These are phyloP conservation scores for Tricholoma matsutake DNA, from an alignment of 768 basidiomycete genomes.

Conservation along the genomic window DNA sequence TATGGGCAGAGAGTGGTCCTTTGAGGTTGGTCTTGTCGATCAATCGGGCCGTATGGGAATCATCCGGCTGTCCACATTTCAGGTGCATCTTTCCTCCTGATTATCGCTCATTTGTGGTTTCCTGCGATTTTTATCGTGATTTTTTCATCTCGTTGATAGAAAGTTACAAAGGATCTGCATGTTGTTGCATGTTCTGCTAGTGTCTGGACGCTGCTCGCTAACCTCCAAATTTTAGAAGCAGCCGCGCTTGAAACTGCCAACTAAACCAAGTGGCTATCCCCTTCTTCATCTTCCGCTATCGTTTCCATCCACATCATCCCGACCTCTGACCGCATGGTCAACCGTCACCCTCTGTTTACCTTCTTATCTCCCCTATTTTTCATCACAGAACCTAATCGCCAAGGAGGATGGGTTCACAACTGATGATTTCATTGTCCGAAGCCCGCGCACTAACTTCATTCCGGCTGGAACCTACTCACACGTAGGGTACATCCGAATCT, in stretches of 20 bases:
- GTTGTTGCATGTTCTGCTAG: background rate
- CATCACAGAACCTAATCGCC: slow-evolving; percentile 39
- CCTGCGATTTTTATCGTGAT: slow-evolving; percentile 1
- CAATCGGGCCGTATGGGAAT: slow-evolving; percentile 53
- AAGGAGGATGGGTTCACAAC: slow-evolving; percentile 20
- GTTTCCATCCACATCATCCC: slow-evolving; percentile 55
- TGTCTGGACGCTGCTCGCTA: background rate
- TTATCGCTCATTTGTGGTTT: background rate
- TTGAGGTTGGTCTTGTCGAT: slow-evolving; percentile 76
- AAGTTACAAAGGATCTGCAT: background rate
- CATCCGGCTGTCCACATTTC: slow-evolving; percentile 74
- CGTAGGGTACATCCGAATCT: slow-evolving; percentile 70
- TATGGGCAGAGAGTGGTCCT: slow-evolving; percentile 65
- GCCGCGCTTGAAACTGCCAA: slow-evolving; percentile 45
- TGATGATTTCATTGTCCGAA: slow-evolving; percentile 12
- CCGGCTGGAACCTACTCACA: slow-evolving; percentile 62
- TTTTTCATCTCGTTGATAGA: background rate
- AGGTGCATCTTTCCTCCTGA: slow-evolving; percentile 45
- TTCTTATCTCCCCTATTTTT: slow-evolving; percentile 58
- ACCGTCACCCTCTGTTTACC: slow-evolving; percentile 63
- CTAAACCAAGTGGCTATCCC: slow-evolving; percentile 37
- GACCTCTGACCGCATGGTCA: slow-evolving; percentile 65
- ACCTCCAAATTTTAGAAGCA: slow-evolving; percentile 39
- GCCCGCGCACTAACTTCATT: slow-evolving; percentile 18
- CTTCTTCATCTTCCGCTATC: slow-evolving; percentile 69